Conservation (phyloP, 345 rosid genomes). For the Pistacia vera region DNA sequence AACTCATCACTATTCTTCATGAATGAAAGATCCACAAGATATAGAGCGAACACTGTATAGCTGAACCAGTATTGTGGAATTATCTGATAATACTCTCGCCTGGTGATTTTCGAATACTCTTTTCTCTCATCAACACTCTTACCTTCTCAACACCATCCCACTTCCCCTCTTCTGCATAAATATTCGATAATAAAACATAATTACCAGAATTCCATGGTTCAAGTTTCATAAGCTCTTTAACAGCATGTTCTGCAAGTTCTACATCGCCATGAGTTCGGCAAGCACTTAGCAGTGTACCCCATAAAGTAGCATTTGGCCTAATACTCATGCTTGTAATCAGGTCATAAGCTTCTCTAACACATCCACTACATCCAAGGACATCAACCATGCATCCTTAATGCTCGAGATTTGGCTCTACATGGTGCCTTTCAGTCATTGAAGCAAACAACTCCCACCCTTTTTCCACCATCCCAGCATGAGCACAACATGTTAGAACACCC, state of each 20-base stretch:
- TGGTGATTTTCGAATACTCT: slow-evolving; percentile 41
- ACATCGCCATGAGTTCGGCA: slow-evolving; percentile 64
- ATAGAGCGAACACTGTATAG: not conserved
- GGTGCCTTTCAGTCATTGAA: slow-evolving; percentile 40
- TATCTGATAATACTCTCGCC: slow-evolving; percentile 44
- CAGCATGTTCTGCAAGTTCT: slow-evolving; percentile 58
- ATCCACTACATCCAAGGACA: slow-evolving; percentile 63
- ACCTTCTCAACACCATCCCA: slow-evolving; percentile 71
- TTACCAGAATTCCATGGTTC: slow-evolving; percentile 76
- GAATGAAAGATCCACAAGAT: not conserved
- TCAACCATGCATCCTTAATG: slow-evolving; percentile 81
- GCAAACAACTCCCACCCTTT: slow-evolving; percentile 53
- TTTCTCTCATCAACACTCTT: slow-evolving; percentile 54
- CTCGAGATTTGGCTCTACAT: slow-evolving; percentile 55
- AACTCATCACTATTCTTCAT: not conserved
- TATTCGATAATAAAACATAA: slow-evolving; percentile 65
- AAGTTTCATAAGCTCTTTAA: slow-evolving; percentile 51
- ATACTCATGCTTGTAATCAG: slow-evolving; percentile 52
- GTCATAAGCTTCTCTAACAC: slow-evolving; percentile 57
- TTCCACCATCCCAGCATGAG: slow-evolving; percentile 59
- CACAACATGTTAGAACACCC: slow-evolving; percentile 64
- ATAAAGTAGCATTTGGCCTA: slow-evolving; percentile 54
- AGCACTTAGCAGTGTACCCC: slow-evolving; percentile 76
- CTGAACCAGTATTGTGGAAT: not conserved
- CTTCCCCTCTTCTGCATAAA: slow-evolving; percentile 67